Evolutionary conservation across 139 green algal species (phyloP).

Genomic region (Picochlorum sp.): DNA sequence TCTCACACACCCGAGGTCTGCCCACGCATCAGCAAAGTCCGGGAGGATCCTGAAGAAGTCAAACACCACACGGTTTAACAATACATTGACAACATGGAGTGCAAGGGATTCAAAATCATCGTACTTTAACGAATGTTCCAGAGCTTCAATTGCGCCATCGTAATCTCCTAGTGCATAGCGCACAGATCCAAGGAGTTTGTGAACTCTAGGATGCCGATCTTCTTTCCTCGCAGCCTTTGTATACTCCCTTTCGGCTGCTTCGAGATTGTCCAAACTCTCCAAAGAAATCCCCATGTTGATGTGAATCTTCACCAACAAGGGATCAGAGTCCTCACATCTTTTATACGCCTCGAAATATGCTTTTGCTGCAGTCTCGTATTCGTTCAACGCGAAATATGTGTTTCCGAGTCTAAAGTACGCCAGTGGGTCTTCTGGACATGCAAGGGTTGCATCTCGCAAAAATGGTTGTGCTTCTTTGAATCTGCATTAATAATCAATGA

Average conservation of each 20-base stretch:
- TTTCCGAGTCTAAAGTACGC: conserved; percentile 59
- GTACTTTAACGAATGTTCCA: conserved; percentile 36
- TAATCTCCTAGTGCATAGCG: conserved; percentile 51
- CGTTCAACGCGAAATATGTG: conserved; percentile 38
- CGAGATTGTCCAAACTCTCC: conserved; percentile 49
- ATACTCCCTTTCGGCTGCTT: conserved; percentile 13
- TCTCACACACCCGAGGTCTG: conserved; percentile 1
- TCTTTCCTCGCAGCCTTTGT: conserved; percentile 34
- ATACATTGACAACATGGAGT: neutral
- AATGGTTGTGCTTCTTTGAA: conserved; percentile 18
- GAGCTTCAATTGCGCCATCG: conserved; percentile 37
- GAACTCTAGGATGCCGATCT: conserved; percentile 41
- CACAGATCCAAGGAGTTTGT: conserved; percentile 58
- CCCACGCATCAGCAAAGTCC: conserved; percentile 10
- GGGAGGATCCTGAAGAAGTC: conserved; percentile 1
- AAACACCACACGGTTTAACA: neutral
- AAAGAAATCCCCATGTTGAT: conserved; percentile 65
- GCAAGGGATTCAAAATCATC: neutral
- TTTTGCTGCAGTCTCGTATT: conserved; percentile 25
- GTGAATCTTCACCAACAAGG: conserved; percentile 43
- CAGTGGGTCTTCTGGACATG: conserved; percentile 34
- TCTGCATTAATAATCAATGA: neutral
- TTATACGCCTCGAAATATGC: conserved; percentile 3
- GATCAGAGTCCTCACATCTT: neutral
- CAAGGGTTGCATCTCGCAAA: conserved; percentile 37